Evolutionary conservation across 352 stramenopile genomes (phyloP), one percentile per base, ranked within the genome.

Genomic region (Globisporangium echinulatum): DNA sequence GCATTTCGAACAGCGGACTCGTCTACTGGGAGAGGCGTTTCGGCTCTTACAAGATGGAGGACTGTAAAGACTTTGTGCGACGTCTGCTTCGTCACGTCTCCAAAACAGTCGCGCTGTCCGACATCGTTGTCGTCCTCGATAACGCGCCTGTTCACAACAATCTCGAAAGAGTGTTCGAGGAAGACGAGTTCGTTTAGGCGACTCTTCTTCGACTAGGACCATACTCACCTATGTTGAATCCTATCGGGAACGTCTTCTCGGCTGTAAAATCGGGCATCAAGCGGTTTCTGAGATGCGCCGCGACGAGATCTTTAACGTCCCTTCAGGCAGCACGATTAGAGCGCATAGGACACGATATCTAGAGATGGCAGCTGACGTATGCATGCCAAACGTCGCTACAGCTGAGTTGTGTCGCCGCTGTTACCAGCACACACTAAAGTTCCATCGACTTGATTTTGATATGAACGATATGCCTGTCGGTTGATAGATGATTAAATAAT

Each of bases 221-320:
- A 4, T 60, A 69, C 42, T 66, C 56, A 9, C 53, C 54, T 0
- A 64, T 61, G 56, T 38, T 65, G 0, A 67, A 67, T 40, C 59
- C 53, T 1, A 67, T 71, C 17, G 52, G 61, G 36, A 63, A 53
- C n/a, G 44, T 63, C 19, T 2, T 66, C 43, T 66, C 58, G 0
- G 36, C 56, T 1, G 61, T 61, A 36, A 64, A 70, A 10, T 42
- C 56, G 0, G 25, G 11, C 0, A 56, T 64, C 6, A 67, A 66
- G 37, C 14, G 3, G 1, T 64, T 43, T 10, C 39, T 43, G 6
- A 43, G 39, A 11, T 10, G 39, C 39, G 9, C 9, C 9, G 39
- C 10, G 2, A 4, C 39, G 2, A 43, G 39, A 43, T 43, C 3
- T 10, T 62, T 37, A 0, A n/a, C 13, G 14, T 13, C 33, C 47